Conservation (phyloP, 2,329 filamentous ascomycete genomes). For the Stagonosporopsis cucurbitacearum region DNA sequence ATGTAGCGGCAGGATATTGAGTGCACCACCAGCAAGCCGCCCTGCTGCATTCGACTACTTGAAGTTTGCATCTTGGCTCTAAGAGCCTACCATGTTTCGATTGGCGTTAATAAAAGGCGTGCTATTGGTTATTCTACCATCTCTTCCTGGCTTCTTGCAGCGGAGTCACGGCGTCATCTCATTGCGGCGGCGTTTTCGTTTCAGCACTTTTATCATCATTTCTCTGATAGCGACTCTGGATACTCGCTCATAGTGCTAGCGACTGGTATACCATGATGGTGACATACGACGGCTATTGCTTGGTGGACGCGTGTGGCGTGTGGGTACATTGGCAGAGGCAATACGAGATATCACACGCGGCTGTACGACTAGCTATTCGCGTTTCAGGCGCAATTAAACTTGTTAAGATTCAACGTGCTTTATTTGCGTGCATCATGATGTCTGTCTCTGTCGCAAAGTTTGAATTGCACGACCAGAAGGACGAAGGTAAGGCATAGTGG, state of each 20-base stretch:
- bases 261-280: slow-evolving; percentile 40
- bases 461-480: background rate
- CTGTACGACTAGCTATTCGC: slow-evolving; percentile 37
- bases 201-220: slow-evolving; percentile 42
- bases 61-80: slow-evolving; percentile 47
- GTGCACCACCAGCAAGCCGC: slow-evolving; percentile 15
- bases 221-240: slow-evolving; percentile 47
- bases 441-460: background rate
- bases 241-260: slow-evolving; percentile 43
- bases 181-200: slow-evolving; percentile 35
- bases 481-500: background rate
- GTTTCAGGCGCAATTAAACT: slow-evolving; percentile 29
- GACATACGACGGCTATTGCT: slow-evolving; percentile 39
- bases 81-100: slow-evolving; percentile 30
- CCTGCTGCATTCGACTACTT: slow-evolving; percentile 21
- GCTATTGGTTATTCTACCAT: slow-evolving; percentile 37
- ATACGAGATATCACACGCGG: slow-evolving; percentile 19
- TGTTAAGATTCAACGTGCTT: slow-evolving; percentile 9
- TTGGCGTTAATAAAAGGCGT: slow-evolving; percentile 47
- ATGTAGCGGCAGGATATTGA: background rate
- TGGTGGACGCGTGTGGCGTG: slow-evolving; percentile 27
- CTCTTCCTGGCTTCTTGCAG: slow-evolving; percentile 33
- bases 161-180: slow-evolving; percentile 38
- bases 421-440: background rate
- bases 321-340: slow-evolving; percentile 13